Conservation (phyloP, 2,329 filamentous ascomycete species). For the Pseudogymnoascus verrucosus region DNA sequence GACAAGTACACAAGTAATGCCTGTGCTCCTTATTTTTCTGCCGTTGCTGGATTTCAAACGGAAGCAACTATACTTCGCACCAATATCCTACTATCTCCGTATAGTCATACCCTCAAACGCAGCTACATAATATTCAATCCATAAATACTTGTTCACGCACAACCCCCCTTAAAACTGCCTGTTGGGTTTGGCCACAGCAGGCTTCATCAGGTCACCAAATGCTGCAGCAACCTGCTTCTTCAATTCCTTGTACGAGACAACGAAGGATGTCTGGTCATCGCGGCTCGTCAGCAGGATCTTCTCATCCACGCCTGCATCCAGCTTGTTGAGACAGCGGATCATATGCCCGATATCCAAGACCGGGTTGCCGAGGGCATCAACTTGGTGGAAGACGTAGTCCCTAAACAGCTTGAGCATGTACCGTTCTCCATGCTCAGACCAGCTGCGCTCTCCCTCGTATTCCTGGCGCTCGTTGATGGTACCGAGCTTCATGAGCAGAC, state of each 20-base stretch:
- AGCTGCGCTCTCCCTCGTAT: slow-evolving; percentile 65
- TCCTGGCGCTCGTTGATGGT: slow-evolving; percentile 86
- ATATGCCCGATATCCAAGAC: slow-evolving; percentile 85
- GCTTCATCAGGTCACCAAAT: slow-evolving; percentile 45
- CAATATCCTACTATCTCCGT: not conserved
- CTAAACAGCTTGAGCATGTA: slow-evolving; percentile 93
- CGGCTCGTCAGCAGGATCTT: slow-evolving; percentile 77
- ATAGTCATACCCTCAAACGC: not conserved
- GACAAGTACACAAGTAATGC: not conserved
- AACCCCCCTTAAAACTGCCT: not conserved
- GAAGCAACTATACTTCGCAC: not conserved
- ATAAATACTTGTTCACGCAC: not conserved
- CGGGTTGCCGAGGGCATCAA: slow-evolving; percentile 75
- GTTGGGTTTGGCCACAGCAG: not conserved
- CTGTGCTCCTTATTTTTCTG: not conserved
- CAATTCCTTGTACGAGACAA: slow-evolving; percentile 85
- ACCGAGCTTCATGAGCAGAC: slow-evolving; percentile 75
- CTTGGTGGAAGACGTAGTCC: slow-evolving; percentile 95
- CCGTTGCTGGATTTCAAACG: not conserved
- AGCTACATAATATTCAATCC: not conserved
- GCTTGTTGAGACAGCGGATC: slow-evolving; percentile 76
- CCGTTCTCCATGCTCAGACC: slow-evolving; percentile 88
- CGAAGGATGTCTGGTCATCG: slow-evolving; percentile 81
- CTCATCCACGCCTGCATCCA: slow-evolving; percentile 85
- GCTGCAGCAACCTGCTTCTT: slow-evolving; percentile 54